A percentile compares a stretch with the other conserved stretches of the same genome.
Conservation (phyloP, 106 monocot species). For the Triglochin maritima region DNA sequence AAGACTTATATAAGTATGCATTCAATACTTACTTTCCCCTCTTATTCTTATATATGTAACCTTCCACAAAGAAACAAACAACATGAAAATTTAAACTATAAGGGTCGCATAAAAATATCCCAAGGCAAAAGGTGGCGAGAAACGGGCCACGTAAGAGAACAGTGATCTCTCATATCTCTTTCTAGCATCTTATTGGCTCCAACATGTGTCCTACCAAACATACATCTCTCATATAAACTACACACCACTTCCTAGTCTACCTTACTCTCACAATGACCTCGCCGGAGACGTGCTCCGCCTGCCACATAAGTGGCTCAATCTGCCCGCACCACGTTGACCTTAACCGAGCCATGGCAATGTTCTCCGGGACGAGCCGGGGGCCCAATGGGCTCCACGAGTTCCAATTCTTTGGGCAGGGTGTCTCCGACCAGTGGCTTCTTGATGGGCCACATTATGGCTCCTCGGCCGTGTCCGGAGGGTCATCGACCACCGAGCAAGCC, state of each 20-base stretch:
- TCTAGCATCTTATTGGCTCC: constrained; percentile 40
- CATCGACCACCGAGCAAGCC: constrained; percentile 1
- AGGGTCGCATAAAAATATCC: no score
- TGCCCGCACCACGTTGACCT: constrained; percentile 21
- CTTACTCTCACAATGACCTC: not conserved
- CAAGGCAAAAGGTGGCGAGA: constrained; percentile 23
- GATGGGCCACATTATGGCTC: not conserved
- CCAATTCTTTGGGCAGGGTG: constrained; percentile 56
- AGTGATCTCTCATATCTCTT: constrained; percentile 51
- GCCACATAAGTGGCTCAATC: constrained; percentile 9
- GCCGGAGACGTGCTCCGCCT: constrained; percentile 22
- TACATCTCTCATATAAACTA: not conserved
- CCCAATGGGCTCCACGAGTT: constrained; percentile 36
- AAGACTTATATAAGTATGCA: no score
- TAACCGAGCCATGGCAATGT: constrained; percentile 16
- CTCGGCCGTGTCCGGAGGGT: not conserved
- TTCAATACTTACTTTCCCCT: no score
- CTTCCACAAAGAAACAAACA: no score
- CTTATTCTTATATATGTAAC: no score
- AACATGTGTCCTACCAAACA: not conserved
- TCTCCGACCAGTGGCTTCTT: constrained; percentile 28
- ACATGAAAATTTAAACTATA: no score
- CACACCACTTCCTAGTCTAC: not conserved
- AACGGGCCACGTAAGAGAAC: constrained; percentile 60
- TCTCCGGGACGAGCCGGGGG: constrained; percentile 10